These are phyloP conservation scores for Curvularia lunata DNA, from an alignment of 2,329 filamentous ascomycete species.

Conservation along the genomic window DNA sequence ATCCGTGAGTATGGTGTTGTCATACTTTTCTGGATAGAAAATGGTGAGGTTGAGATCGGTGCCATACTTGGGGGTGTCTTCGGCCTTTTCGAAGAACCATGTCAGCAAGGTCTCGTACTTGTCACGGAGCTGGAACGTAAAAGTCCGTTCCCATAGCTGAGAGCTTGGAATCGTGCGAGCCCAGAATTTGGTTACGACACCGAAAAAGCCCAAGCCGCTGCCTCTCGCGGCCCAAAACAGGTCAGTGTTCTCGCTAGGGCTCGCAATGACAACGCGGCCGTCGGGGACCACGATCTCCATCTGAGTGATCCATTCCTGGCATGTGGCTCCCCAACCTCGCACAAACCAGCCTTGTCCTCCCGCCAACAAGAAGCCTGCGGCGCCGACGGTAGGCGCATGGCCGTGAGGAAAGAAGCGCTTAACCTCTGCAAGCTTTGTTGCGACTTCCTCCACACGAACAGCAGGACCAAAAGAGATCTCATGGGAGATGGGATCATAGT, in stretches of 20 bases:
- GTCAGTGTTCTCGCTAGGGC: conserved; percentile 36
- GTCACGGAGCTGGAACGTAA: conserved; percentile 4
- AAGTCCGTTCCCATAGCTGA: conserved; percentile 4
- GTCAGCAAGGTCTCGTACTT: conserved; percentile 5
- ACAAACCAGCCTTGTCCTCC: conserved; percentile 40
- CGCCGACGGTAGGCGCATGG: conserved; percentile 34
- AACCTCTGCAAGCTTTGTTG: conserved; percentile 6
- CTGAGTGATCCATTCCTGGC: conserved; percentile 28
- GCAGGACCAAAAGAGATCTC: conserved; percentile 24
- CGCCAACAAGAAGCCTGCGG: conserved; percentile 36
- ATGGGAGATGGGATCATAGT: conserved; percentile 21
- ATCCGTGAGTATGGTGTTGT: not conserved
- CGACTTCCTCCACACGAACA: conserved; percentile 19
- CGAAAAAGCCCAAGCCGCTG: conserved; percentile 40
- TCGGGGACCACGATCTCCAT: conserved; percentile 44
- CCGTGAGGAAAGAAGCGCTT: conserved; percentile 33
- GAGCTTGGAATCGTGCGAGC: conserved; percentile 18
- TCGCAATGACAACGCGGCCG: conserved; percentile 34
- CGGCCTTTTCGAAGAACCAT: conserved; percentile 8
- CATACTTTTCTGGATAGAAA: conserved; percentile 6
- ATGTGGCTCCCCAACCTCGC: conserved; percentile 37
- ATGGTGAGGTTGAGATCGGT: conserved; percentile 6
- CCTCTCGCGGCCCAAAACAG: conserved; percentile 50
- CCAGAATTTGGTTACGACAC: conserved; percentile 26
- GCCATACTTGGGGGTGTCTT: conserved; percentile 6